Base-by-base conservation (phyloP, 2,329 filamentous ascomycete species). In the Penicillium digitatum region DNA sequence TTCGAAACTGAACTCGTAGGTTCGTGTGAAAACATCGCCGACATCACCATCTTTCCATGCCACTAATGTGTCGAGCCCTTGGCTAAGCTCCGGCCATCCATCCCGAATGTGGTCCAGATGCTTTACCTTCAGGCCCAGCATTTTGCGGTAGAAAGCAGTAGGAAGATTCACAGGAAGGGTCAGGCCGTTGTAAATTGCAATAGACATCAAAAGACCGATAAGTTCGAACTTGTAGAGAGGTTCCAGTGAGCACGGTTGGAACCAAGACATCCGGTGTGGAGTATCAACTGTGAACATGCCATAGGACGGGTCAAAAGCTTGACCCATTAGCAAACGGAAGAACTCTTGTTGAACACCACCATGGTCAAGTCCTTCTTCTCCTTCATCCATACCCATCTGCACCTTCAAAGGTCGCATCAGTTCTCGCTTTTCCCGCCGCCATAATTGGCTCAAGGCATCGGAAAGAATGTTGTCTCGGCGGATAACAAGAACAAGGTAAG, bases 281-380 rank as follows among this genome's bases (percentile, higher is more conserved):
- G 82, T 74, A 63, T 97, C 91, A 31, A 90, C 82, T 0, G 86
- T 87, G 69, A 97, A 97, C 77, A 76, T 77, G 74, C 84, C 91
- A 66, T 88, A 90, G 40, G 86, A 81, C 5, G 90, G 87, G 63
- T 90, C 81, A 43, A 97, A 81, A 3, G 88, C 89, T 66, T 95
- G 87, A 0, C 84, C 84, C 63, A 96, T 86, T 18, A 89, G 85
- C 27, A 96, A 75, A 16, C 90, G 85, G 75, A 99, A 97, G 70
- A 96, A 97, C 61, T 99, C 94, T 69, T 96, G 92, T 65, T 96
- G 93, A 1, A 99, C 92, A 59, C 94, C 94, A 40, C 94, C 94
- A 46, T 93, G 90, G 71, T 99, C 94, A 32, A 95, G 84, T 0
- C 94, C 94, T 69, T 95, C 87, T 71, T 97, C 94, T 29, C 90